Base-by-base conservation (phyloP, 331 rosid genomes). In the Phaseolus coccineus region DNA sequence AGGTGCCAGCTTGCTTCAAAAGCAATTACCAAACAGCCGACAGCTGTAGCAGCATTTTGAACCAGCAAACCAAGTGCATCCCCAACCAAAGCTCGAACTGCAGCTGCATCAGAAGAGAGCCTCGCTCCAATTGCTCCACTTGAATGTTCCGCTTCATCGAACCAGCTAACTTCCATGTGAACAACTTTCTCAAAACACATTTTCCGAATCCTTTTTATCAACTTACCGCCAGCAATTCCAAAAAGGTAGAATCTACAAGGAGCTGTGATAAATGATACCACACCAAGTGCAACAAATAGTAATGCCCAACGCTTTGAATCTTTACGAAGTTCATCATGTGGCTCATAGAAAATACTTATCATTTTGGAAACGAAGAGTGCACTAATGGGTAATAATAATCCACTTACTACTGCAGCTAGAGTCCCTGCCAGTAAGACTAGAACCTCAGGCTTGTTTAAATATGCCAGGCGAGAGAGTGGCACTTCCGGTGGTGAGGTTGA, bases 161-260 rank as follows among this genome's bases (percentile, higher is more conserved):
- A 94, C 98, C 97, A 91, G 80, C 91, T 84, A 27, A 90, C 87
- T 84, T 94, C 97, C 98, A 91, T 91, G n/a, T 83, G 69, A 83
- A 90, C 82, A 53, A 87, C 89, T 74, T 88, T 94, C 85, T 92
- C 85, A 15, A 90, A 94, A 58, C 94, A 90, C 87, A 81, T 78
- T 56, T 68, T 16, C 31, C 96, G 46, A 22, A 94, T 85, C 77
- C 93, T 81, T 69, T 83, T 85, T 40, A 90, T 89, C 72, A 90
- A 79, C 83, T 77, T 90, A 48, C 90, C 77, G 1, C 97, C 96
- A 3, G 90, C 96, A 53, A 94, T 83, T 0, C 88, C 86, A 67
- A 92, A 94, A 46, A 92, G 25, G 86, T 90, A 90, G 71, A 84
- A 77, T 62, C 87, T 81, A 61, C 80, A 39, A 51, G 97, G 90